Evolutionary conservation across 2,329 filamentous ascomycete genomes (phyloP).

Genomic region (Ascosphaera aggregata): DNA sequence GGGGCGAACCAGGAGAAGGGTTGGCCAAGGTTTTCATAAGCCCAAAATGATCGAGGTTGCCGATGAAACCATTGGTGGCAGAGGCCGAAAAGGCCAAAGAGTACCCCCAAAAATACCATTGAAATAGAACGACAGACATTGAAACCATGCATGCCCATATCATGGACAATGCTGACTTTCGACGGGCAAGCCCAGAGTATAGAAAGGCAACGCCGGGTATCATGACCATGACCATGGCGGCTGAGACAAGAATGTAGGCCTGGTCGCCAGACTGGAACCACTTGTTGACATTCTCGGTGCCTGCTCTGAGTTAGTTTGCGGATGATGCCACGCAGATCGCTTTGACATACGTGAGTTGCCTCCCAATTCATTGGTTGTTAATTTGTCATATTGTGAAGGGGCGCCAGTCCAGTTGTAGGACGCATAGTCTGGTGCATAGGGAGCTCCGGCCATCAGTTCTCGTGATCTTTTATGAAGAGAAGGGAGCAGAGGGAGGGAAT

Average conservation of each 20-base stretch:
- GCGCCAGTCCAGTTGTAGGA: conserved; percentile 26
- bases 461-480: background rate
- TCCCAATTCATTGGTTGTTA: conserved; percentile 36
- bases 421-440: conserved; percentile 20
- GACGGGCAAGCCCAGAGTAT: conserved; percentile 88
- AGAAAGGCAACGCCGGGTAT: conserved; percentile 90
- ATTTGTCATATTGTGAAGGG: conserved; percentile 18
- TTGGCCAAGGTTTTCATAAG: conserved; percentile 60
- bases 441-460: conserved; percentile 8
- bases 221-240: conserved; percentile 93
- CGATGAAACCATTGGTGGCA: conserved; percentile 75
- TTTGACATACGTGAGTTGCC: conserved; percentile 51
- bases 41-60: conserved; percentile 72
- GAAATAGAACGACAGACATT: conserved; percentile 74
- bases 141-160: conserved; percentile 97
- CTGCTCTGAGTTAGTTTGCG: conserved; percentile 22
- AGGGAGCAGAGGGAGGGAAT: background rate
- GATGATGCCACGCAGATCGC: background rate
- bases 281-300: conserved; percentile 74
- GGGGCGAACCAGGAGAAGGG: conserved; percentile 70
- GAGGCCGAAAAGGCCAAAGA: conserved; percentile 73
- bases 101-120: conserved; percentile 99
- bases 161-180: conserved; percentile 91
- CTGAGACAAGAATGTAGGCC: conserved; percentile 73
- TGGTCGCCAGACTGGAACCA: conserved; percentile 84